phyloP scores from a whole-genome alignment of 257 asterid species.

The Thymus quinquecostatus region DNA sequence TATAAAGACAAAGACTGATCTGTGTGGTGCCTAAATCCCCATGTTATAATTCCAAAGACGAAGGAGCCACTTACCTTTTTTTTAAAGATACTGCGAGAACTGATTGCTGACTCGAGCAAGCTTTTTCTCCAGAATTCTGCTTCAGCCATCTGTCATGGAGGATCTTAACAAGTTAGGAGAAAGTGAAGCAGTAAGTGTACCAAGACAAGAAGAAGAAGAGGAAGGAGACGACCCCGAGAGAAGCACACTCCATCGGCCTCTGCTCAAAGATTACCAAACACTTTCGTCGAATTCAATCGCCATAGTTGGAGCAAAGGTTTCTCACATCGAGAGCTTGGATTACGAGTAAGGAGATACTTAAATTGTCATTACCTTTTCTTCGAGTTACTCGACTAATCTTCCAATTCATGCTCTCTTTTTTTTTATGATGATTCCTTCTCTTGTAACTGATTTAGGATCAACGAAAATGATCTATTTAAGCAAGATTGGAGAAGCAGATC shows the following conservation, averaged over 20 bases:
- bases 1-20: constrained; percentile 30
- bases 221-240: constrained; percentile 65
- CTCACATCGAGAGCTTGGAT: constrained; percentile 87
- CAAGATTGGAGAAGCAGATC: constrained; percentile 97
- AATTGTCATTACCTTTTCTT: neutral
- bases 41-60: constrained; percentile 41
- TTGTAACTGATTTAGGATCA: constrained; percentile 55
- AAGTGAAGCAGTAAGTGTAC: constrained; percentile 39
- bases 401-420: neutral
- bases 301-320: constrained; percentile 82
- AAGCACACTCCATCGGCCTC: constrained; percentile 61
- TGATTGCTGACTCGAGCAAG: constrained; percentile 31
- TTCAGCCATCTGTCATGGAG: constrained; percentile 44
- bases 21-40: constrained; percentile 26
- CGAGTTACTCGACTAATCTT: constrained; percentile 8
- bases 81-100: constrained; percentile 21
- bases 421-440: neutral
- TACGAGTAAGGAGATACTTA: constrained; percentile 70
- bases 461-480: constrained; percentile 91
- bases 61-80: constrained; percentile 36
- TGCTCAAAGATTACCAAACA: constrained; percentile 61
- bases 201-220: constrained; percentile 41
- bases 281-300: constrained; percentile 67
- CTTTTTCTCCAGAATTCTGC: constrained; percentile 30
- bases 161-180: constrained; percentile 36